A percentile compares a stretch with the other conserved stretches of the same genome.
Conservation (phyloP, 176 grass and related monocot genomes). For the Zoysia pacifica region DNA sequence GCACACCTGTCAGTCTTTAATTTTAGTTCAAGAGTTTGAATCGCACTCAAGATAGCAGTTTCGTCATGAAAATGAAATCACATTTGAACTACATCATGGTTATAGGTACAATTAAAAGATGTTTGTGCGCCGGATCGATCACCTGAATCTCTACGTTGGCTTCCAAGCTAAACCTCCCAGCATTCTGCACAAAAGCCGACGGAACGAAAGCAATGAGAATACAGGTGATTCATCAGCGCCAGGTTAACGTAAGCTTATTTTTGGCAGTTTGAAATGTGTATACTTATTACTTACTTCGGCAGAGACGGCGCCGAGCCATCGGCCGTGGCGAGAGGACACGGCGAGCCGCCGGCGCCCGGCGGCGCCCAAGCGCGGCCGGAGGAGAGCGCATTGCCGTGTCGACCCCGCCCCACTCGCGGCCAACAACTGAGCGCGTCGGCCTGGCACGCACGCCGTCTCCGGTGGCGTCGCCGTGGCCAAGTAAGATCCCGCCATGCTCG, state of each 20-base stretch:
- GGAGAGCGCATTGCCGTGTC: neutral
- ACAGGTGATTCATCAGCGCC: neutral
- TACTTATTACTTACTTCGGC: neutral
- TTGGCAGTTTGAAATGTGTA: neutral
- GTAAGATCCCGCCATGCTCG: constrained; percentile 12
- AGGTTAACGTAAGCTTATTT: neutral
- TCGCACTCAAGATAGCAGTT: neutral
- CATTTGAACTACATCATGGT: too few relatives aligned
- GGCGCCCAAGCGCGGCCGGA: neutral
- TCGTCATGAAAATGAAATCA: neutral
- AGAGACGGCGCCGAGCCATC: neutral
- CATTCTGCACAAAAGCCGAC: constrained; percentile 34
- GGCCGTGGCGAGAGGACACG: neutral
- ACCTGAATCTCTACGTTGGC: constrained; percentile 63
- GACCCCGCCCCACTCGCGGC: neutral
- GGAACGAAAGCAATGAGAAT: neutral
- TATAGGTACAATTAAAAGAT: too few relatives aligned
- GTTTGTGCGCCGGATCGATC: too few relatives aligned
- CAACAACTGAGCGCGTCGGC: neutral
- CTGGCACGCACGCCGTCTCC: neutral
- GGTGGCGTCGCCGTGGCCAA: neutral
- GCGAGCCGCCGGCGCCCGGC: neutral
- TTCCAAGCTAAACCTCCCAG: constrained; percentile 52
- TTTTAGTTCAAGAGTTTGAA: neutral
- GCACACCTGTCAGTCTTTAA: neutral